Base-by-base conservation (phyloP, 768 basidiomycete genomes). In the Sarcodon sp. region DNA sequence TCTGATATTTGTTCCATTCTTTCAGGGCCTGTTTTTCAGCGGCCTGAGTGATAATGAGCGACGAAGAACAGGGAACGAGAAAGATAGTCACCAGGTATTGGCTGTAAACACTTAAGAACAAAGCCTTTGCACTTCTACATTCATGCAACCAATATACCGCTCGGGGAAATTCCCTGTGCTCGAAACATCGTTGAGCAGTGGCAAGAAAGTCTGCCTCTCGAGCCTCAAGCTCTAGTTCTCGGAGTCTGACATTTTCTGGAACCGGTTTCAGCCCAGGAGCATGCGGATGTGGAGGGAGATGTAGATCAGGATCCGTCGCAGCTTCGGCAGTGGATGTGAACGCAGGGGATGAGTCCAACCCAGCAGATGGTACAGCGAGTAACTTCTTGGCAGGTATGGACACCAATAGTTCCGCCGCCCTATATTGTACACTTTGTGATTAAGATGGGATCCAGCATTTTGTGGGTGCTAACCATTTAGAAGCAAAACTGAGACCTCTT, bases 1-100 rank as follows among this genome's bases (percentile, higher is more conserved):
- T 79, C 57, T 86, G 76, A 54, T 83, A 69, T 65, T 80, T 81
- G 66, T 90, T 87, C 87, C 88, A 91, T 50, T 86, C 80, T 55
- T 85, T 74, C 56, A 85, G 74, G 1, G 87, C 80, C 54, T 77
- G 79, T 58, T 84, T 84, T 67, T 97, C 93, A 49, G 79, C 37
- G 34, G 45, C 44, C 52, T 35, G 47, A 47, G 35, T 39, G 47
- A 47, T 51, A 12, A 39, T 49, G 44, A 34, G 39, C 50, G 34
- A 35, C 35, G n/a, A 11, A 15, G 39, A 13, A 39, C 7, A 43
- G 46, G 32, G 27, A 13, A 44, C 31, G 31, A 32, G 48, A 46
- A 6, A 34, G 33, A 34, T 12, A 72, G 83, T 70, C 61, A 96
- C 96, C 62, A 99, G 69, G 61, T 83, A 98, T 53, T 76, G 77